Base-by-base conservation (phyloP, 2,329 filamentous ascomycete genomes). In the Paramyrothecium sp. region DNA sequence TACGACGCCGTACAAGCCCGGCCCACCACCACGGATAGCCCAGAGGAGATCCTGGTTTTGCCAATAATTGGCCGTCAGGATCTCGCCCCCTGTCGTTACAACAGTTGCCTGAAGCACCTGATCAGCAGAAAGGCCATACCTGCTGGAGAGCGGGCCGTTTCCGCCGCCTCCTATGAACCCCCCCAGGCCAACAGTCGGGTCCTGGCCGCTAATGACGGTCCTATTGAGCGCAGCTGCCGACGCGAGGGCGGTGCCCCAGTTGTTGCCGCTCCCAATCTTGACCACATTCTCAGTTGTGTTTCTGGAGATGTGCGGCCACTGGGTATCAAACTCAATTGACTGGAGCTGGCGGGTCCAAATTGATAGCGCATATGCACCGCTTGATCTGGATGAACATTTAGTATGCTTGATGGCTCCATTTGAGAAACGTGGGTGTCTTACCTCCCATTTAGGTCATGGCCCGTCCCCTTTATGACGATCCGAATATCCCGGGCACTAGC, bases 151-250 rank as follows among this genome's bases (percentile, higher is more conserved):
- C 3, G 61, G 60, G 0, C 67, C 65, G 22, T 73, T 68, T 1
- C 71, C 70, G 17, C 70, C 69, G 2, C 66, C 67, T n/a, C 66
- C 61, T 16, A 67, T 64, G 21, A 61, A 65, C 7, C 69, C 69
- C 3, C 69, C 71, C 0, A 62, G 26, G 3, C 78, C 78, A 8
- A 80, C 77, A 3, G 73, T 75, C 5, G 73, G 67, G 58, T 74
- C 76, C 30, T 76, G 70, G 5, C 76, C 77, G 11, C 72, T 73
- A 3, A 79, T 71, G 17, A 77, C 68, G 17, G 33, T 38, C 33
- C 8, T 38, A 38, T 16, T 38, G 8, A 16, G 16, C 10, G 33
- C 10, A 8, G 33, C 16, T 8, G 33, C 33, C 33, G 16, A 38
- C 33, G n/a, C n/a, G n/a, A n/a, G n/a, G 33, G 33, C 33, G 10